Conservation (phyloP, 1,139 yeast genomes). For the Taphrina populina region DNA sequence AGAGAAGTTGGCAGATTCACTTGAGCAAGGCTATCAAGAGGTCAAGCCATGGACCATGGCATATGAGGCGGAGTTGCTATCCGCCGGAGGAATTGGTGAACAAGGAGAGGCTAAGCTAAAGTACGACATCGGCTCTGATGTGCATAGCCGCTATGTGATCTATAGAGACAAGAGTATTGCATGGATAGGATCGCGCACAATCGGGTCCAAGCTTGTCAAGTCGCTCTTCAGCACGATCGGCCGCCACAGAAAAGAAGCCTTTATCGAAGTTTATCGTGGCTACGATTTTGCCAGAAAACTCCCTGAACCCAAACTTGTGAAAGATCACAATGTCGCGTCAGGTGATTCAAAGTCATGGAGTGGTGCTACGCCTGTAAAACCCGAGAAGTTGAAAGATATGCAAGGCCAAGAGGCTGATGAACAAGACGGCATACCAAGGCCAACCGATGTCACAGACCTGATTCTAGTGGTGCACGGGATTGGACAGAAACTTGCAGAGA, state of each 20-base stretch:
- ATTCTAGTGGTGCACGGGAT: slow-evolving; percentile 89
- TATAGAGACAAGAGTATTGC: slow-evolving; percentile 14
- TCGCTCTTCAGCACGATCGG: slow-evolving; percentile 17
- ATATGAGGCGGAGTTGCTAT: slow-evolving; percentile 43
- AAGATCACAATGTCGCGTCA: slow-evolving; percentile 4
- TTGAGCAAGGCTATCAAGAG: slow-evolving; percentile 42
- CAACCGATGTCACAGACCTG: slow-evolving; percentile 44
- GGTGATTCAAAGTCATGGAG: not conserved
- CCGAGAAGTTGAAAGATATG: slow-evolving; percentile 6
- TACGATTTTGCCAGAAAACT: slow-evolving; percentile 15
- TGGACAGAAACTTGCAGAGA: slow-evolving; percentile 81
- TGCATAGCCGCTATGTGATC: slow-evolving; percentile 8
- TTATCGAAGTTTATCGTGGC: slow-evolving; percentile 23
- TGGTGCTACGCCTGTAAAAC: not conserved
- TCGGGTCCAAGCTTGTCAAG: slow-evolving; percentile 12
- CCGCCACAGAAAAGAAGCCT: slow-evolving; percentile 3
- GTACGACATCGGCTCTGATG: slow-evolving; percentile 2
- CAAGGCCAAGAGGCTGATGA: slow-evolving; percentile 16
- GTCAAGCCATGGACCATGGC: slow-evolving; percentile 45
- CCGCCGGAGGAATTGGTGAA: slow-evolving; percentile 45
- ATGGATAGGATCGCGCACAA: slow-evolving; percentile 14
- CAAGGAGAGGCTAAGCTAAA: slow-evolving; percentile 43
- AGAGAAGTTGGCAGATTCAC: slow-evolving; percentile 43
- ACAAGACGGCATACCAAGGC: slow-evolving; percentile 11
- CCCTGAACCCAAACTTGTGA: not conserved